Evolutionary conservation across 352 stramenopile species (phyloP).

Genomic region (Pythium monospermum): DNA sequence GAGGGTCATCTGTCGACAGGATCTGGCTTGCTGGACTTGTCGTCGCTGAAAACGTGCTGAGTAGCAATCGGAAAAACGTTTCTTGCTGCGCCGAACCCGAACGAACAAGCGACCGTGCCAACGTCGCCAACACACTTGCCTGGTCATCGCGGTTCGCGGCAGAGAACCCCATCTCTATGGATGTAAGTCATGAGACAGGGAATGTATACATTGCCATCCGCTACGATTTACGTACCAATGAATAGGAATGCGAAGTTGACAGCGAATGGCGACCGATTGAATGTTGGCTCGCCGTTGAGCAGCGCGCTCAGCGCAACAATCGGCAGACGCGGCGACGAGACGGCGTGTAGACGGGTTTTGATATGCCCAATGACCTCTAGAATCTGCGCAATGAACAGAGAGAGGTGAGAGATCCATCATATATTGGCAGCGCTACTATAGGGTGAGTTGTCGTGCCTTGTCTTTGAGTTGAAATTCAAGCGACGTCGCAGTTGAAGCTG

Average conservation of each 20-base stretch:
- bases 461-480: slow-evolving; percentile 52
- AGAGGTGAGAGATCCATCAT: neutral
- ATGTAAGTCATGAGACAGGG: neutral
- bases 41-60: slow-evolving; percentile 36
- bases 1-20: neutral
- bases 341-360: slow-evolving; percentile 62
- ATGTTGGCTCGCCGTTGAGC: slow-evolving; percentile 14
- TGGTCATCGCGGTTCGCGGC: slow-evolving; percentile 39
- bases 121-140: slow-evolving; percentile 27
- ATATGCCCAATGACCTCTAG: slow-evolving; percentile 68
- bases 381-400: slow-evolving; percentile 30
- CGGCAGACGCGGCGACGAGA: slow-evolving; percentile 42
- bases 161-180: slow-evolving; percentile 59
- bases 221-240: slow-evolving; percentile 36
- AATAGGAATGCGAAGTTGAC: slow-evolving; percentile 74
- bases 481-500: slow-evolving; percentile 26
- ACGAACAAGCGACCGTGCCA: slow-evolving; percentile 27
- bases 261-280: slow-evolving; percentile 37
- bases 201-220: neutral
- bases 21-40: slow-evolving; percentile 8
- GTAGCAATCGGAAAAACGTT: slow-evolving; percentile 54
- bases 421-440: neutral
- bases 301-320: slow-evolving; percentile 40
- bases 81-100: slow-evolving; percentile 47
- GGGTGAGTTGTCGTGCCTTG: slow-evolving; percentile 39